phyloP scores from a whole-genome alignment of 2,329 filamentous ascomycete species.

The Ophiostoma ulmi region DNA sequence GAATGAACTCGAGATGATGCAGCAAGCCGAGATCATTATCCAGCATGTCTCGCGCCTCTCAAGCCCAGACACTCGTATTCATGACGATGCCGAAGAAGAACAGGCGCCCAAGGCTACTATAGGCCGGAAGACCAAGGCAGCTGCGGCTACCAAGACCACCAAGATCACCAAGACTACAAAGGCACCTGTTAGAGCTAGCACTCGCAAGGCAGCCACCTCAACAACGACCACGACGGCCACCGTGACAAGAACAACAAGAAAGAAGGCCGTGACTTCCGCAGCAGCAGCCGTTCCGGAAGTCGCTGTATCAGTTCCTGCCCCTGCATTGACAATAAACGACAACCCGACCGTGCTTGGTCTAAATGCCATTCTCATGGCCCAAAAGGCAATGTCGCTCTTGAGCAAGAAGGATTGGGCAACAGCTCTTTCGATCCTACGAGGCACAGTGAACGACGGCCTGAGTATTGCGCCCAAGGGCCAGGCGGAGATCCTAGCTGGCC shows the following conservation, averaged over 20 bases:
- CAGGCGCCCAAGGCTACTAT: not conserved
- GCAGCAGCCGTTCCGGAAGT: not conserved
- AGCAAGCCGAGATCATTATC: conserved; percentile 43
- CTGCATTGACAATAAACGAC: conserved; percentile 22
- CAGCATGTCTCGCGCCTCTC: not conserved
- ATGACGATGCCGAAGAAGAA: not conserved
- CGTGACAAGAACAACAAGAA: not conserved
- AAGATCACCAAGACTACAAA: conserved; percentile 17
- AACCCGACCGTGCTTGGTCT: conserved; percentile 33
- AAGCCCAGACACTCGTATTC: not conserved
- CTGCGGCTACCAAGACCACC: conserved; percentile 21
- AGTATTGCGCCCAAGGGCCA: conserved; percentile 4
- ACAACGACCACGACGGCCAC: not conserved
- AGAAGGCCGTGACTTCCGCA: not conserved
- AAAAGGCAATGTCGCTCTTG: conserved; percentile 44
- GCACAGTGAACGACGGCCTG: not conserved
- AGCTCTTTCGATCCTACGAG: conserved; percentile 52
- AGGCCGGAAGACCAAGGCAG: conserved; percentile 29
- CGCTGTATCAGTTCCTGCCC: not conserved
- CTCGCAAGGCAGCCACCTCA: not conserved
- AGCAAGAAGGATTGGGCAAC: conserved; percentile 52
- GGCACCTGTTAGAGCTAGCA: conserved; percentile 6
- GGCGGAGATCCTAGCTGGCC: conserved; percentile 43
- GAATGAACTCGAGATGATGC: conserved; percentile 42
- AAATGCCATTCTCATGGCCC: conserved; percentile 39